Evolutionary conservation across 1,284 basidiomycete species (phyloP).

Genomic region (Xerocomus cyaneibrunnescens): DNA sequence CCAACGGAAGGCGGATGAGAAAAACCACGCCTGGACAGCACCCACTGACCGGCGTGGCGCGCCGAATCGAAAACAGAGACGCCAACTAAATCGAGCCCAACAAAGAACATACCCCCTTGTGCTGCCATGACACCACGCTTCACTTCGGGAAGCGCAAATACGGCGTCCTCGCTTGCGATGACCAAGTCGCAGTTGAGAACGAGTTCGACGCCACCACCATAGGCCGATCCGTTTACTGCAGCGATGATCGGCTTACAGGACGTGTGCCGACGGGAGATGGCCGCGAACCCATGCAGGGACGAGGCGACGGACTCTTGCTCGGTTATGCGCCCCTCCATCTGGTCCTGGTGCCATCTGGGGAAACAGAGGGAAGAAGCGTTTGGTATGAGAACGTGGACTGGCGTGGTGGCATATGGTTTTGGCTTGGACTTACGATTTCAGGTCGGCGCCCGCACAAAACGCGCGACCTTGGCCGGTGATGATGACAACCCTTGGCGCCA

Average conservation of each 20-base stretch:
- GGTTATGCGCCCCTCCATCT: constrained; percentile 23
- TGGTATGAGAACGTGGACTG: neutral
- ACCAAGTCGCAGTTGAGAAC: constrained; percentile 83
- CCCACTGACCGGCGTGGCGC: neutral
- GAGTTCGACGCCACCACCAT: constrained; percentile 81
- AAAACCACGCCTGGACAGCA: neutral
- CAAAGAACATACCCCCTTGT: constrained; percentile 57
- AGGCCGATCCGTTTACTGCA: constrained; percentile 77
- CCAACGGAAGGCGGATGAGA: constrained; percentile 2
- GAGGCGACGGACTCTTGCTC: constrained; percentile 44
- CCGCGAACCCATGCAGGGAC: constrained; percentile 69
- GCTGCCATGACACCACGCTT: constrained; percentile 75
- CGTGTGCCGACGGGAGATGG: constrained; percentile 63
- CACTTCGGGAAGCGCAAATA: constrained; percentile 80
- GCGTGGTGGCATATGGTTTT: constrained; percentile 1
- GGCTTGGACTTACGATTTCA: constrained; percentile 56
- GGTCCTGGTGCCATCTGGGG: constrained; percentile 25
- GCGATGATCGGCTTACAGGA: constrained; percentile 80
- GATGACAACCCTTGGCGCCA: constrained; percentile 60
- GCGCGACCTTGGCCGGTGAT: constrained; percentile 74
- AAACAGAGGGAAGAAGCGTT: neutral
- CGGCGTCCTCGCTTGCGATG: constrained; percentile 68
- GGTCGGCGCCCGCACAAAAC: constrained; percentile 83
- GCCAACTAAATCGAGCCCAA: neutral
- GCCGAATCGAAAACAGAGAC: neutral